Evolutionary conservation across 495 filamentous ascomycete species (phyloP), one percentile per base, ranked within the genome.

Genomic region (Glonium stellatum): DNA sequence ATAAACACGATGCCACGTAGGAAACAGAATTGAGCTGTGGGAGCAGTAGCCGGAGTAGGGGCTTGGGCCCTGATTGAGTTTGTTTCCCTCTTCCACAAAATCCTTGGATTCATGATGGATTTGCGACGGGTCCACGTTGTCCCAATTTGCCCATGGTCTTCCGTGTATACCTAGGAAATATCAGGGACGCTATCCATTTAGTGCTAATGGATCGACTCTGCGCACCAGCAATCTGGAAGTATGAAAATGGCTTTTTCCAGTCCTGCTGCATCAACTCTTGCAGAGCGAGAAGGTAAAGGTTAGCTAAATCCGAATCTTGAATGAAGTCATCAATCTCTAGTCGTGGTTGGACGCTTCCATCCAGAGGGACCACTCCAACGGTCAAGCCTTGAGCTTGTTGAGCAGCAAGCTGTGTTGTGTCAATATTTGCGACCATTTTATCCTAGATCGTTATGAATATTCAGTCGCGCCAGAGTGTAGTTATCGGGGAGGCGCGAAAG

Each of bases 191-290:
- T 2, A 5, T 9, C 42, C 2, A 47, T 22, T 47, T 22, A 18
- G 9, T 47, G n/a, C 42, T 22, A 2, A 18, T 22, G 42, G 9
- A 18, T 18, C 42, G 9, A 9, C 42, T 9, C 9, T 9, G 42
- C n/a, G 21, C 21, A 18, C 42, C 42, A 2, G 42, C n/a, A 47
- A 9, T 47, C 21, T 47, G n/a, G 21, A 18, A 47, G 42, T 47
- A 47, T 18, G 42, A 47, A 22, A 47, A 47, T 47, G 42, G 42
- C 42, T 3, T 18, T 18, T 18, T 18, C 42, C n/a, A 9, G 42
- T 47, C 42, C n/a, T 47, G n/a, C 42, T 47, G n/a, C 42, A 47
- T 47, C n/a, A 47, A 47, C n/a, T 18, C 42, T 47, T 47, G n/a
- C n/a, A 47, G 42, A 47, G 42, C 42, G 3, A 47, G 42, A 22